Conservation (phyloP, 805 yeast genomes). For the Candida vartiovaarae region DNA sequence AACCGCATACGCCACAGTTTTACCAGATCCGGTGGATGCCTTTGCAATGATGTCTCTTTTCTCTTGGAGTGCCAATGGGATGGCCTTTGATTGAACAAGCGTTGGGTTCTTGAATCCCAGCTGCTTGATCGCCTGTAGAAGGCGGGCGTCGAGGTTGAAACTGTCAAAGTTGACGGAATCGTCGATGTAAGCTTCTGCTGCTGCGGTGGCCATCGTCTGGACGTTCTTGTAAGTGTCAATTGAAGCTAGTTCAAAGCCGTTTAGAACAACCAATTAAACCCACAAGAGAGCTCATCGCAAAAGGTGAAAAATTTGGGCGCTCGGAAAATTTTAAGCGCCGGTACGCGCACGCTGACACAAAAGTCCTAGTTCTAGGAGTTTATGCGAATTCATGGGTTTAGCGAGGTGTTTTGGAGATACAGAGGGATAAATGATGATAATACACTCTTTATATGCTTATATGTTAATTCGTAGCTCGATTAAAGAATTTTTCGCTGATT, state of each 20-base stretch:
- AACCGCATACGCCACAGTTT: slow-evolving; percentile 83
- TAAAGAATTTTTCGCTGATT: too few relatives aligned
- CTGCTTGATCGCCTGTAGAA: slow-evolving; percentile 75
- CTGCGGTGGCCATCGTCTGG: slow-evolving; percentile 30
- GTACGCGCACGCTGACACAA: neutral
- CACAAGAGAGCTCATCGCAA: neutral
- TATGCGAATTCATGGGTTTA: too few relatives aligned
- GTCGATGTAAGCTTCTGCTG: slow-evolving; percentile 64
- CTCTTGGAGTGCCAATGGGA: slow-evolving; percentile 84
- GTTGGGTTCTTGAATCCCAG: slow-evolving; percentile 84
- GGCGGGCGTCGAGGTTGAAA: slow-evolving; percentile 74
- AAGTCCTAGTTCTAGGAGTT: too few relatives aligned
- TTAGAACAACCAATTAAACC: too few relatives aligned
- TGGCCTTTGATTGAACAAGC: slow-evolving; percentile 82
- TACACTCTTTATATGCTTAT: too few relatives aligned
- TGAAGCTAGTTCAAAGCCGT: too few relatives aligned
- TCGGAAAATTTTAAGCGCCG: neutral
- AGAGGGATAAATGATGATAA: too few relatives aligned
- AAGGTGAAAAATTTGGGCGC: neutral
- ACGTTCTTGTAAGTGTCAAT: too few relatives aligned
- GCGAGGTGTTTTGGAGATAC: too few relatives aligned
- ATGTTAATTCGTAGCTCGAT: too few relatives aligned
- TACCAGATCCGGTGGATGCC: slow-evolving; percentile 95
- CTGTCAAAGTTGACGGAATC: slow-evolving; percentile 65
- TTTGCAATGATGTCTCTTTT: slow-evolving; percentile 89